Base-by-base conservation (phyloP, 2,329 filamentous ascomycete species). In the Cordyceps javanica region DNA sequence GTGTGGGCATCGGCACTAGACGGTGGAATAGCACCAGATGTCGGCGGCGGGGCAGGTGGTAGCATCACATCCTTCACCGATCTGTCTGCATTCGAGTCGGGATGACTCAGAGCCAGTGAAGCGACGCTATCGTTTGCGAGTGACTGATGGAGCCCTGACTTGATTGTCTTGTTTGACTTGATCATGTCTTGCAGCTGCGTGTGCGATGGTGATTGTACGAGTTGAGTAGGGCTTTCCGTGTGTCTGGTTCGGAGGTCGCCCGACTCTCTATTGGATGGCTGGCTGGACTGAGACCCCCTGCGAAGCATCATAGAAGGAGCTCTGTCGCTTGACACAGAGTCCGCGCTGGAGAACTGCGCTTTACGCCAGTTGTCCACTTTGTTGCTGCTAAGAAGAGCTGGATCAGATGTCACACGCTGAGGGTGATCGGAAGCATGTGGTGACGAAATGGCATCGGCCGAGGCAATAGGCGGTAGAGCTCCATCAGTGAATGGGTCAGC, bases 111-210 rank as follows among this genome's bases (percentile, higher is more conserved):
- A 46, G 73, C 68, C n/a, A 80, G 73, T 9, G 81, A 84, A 2
- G 75, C 74, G 2, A 81, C 79, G 55, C 82, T 85, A 55, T 85
- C 82, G 62, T 84, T 85, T 2, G 78, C 73, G 36, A 81, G 67
- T 1, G 79, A 77, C 63, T 83, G 80, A 57, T 82, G 75, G 6
- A 86, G 66, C 25, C 77, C 77, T 3, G 80, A 77, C 65, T 82
- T 82, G 61, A 82, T 78, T 7, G 71, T 78, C 64, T 81, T 84
- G 66, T 85, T 84, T 3, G 82, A 80, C 57, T 81, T 76, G 36
- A 85, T 75, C 72, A 86, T 76, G 56, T 86, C 82, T 61, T 83
- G 82, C 10, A 86, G 69, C 26, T 83, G 81, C 2, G 77, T 79
- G 42, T 82, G 79, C 1, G 81, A 81, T 9, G 74, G 68, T 2